Percentiles rank a stretch among this genome's conserved stretches.
Conservation (phyloP, 2,329 filamentous ascomycete genomes). For the Scortechinia acanthostroma region DNA sequence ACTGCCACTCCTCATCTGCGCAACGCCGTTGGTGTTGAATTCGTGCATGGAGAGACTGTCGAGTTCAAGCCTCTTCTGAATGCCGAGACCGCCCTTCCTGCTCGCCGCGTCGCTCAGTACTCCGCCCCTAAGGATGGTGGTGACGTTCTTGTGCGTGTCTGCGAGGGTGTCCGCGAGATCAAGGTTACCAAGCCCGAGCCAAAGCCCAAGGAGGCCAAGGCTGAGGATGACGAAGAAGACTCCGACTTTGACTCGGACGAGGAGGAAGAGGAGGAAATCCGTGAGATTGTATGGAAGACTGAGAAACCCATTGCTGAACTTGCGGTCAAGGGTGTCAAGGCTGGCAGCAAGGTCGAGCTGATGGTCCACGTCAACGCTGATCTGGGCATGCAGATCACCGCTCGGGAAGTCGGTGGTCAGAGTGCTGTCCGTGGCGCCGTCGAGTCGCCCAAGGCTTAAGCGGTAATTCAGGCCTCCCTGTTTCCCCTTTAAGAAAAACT, state of each 20-base stretch:
- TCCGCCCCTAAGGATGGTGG: constrained; percentile 72
- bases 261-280: constrained; percentile 78
- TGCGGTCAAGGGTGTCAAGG: constrained; percentile 75
- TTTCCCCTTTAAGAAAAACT: too few relatives aligned
- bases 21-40: constrained; percentile 80
- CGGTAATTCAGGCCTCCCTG: too few relatives aligned
- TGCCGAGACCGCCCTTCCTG: constrained; percentile 82
- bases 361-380: constrained; percentile 82
- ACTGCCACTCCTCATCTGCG: constrained; percentile 86
- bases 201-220: constrained; percentile 58
- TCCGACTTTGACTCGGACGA: constrained; percentile 58
- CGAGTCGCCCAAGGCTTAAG: constrained; percentile 15
- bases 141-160: constrained; percentile 80
- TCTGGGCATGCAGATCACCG: constrained; percentile 71
- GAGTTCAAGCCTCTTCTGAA: constrained; percentile 76
- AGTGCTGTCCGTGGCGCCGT: constrained; percentile 68
- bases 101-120: constrained; percentile 77
- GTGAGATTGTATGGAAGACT: constrained; percentile 89
- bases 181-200: constrained; percentile 84
- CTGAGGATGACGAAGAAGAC: constrained; percentile 47
- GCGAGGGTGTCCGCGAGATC: constrained; percentile 83
- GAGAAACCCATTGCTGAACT: constrained; percentile 78
- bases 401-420: constrained; percentile 80
- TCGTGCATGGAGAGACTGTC: constrained; percentile 46
- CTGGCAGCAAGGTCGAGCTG: constrained; percentile 84